These are phyloP conservation scores for Scutellaria minor DNA, from an alignment of 257 asterid species.

Conservation along the genomic window DNA sequence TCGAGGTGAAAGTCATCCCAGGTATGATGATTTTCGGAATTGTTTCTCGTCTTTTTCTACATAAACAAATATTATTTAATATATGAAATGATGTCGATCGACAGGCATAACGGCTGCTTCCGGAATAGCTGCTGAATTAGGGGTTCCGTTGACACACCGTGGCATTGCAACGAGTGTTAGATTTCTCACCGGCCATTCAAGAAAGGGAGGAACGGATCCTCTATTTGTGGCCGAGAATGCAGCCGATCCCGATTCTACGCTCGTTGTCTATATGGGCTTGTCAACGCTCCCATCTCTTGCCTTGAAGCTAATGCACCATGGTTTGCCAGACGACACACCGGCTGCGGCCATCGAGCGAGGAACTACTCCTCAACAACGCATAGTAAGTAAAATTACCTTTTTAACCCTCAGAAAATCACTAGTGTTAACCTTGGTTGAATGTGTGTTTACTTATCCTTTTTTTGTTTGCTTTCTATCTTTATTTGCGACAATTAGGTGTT, in stretches of 20 bases:
- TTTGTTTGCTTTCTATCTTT: not conserved
- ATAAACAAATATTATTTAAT: not conserved
- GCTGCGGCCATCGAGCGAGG: slow-evolving; percentile 96
- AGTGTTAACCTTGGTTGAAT: not conserved
- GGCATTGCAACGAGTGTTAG: slow-evolving; percentile 90
- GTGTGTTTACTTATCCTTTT: not conserved
- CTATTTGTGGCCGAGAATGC: slow-evolving; percentile 88
- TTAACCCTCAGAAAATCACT: no score
- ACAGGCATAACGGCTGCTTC: slow-evolving; percentile 98
- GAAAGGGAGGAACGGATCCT: slow-evolving; percentile 94
- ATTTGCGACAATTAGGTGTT: slow-evolving; percentile 56
- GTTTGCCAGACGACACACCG: slow-evolving; percentile 88
- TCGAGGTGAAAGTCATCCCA: slow-evolving; percentile 86
- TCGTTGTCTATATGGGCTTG: slow-evolving; percentile 93
- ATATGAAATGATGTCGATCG: slow-evolving; percentile 22
- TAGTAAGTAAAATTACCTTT: slow-evolving; percentile 34
- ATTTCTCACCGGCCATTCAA: slow-evolving; percentile 92
- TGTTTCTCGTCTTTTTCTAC: not conserved
- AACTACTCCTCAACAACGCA: slow-evolving; percentile 93
- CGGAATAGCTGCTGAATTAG: slow-evolving; percentile 95
- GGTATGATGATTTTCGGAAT: slow-evolving; percentile 47
- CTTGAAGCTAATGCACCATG: slow-evolving; percentile 65
- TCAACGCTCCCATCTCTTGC: slow-evolving; percentile 92
- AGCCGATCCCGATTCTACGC: slow-evolving; percentile 88
- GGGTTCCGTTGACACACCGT: slow-evolving; percentile 95